A percentile compares a stretch with the other conserved stretches of the same genome.
phyloP scores from a whole-genome alignment of 495 filamentous ascomycete species.

The Pseudomonodictys pantanalensis region DNA sequence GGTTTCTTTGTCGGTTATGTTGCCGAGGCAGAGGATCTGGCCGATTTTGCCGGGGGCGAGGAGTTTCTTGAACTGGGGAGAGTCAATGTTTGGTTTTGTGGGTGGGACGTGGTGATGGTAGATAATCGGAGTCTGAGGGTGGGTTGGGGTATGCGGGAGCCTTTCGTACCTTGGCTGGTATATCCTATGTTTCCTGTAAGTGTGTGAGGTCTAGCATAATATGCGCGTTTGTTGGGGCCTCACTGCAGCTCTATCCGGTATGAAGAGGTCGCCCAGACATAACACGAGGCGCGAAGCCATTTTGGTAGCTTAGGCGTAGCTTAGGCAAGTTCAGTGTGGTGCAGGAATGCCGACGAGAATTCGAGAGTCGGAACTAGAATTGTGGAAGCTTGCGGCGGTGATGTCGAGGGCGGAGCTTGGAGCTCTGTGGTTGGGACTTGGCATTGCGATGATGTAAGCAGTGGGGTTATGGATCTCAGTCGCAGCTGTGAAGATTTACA shows the following conservation, averaged over 20 bases:
- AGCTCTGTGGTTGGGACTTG: background rate
- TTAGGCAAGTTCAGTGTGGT: background rate
- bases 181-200: slow-evolving; percentile 57
- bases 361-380: background rate
- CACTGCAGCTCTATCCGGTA: slow-evolving; percentile 90
- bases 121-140: too few relatives aligned
- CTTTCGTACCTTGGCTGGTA: slow-evolving; percentile 75
- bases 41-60: slow-evolving; percentile 96
- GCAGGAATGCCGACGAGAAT: background rate
- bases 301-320: slow-evolving; percentile 5
- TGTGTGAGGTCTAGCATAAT: slow-evolving; percentile 18
- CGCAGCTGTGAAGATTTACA: too few relatives aligned
- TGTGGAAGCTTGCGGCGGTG: background rate
- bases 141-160: background rate
- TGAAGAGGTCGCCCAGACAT: slow-evolving; percentile 95
- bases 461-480: too few relatives aligned
- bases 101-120: slow-evolving; percentile 14
- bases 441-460: background rate
- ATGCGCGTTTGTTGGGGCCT: slow-evolving; percentile 26
- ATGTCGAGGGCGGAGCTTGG: background rate
- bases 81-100: slow-evolving; percentile 2
- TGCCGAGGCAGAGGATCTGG: slow-evolving; percentile 95
- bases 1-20: slow-evolving; percentile 90
- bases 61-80: slow-evolving; percentile 88
- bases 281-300: slow-evolving; percentile 85